Percentiles rank a stretch among this genome's conserved stretches.
phyloP scores from a whole-genome alignment of 352 stramenopile genomes.

The Phytophthora syringae region DNA sequence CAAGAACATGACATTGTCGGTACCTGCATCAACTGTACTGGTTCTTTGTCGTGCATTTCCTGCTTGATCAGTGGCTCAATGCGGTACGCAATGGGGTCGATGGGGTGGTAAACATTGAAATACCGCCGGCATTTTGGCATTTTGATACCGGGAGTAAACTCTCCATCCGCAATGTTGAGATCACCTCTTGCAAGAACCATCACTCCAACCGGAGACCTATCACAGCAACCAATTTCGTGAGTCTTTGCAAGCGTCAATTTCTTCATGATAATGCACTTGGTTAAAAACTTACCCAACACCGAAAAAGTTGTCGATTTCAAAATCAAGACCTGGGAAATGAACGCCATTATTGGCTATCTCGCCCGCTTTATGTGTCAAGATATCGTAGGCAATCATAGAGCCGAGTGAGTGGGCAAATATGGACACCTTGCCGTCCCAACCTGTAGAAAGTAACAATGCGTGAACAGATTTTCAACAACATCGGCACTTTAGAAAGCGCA shows the following conservation, averaged over 20 bases:
- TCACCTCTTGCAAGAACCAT: conserved; percentile 87
- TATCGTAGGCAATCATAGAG: conserved; percentile 93
- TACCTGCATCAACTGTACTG: conserved; percentile 83
- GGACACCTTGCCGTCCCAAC: conserved; percentile 89
- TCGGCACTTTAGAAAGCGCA: conserved; percentile 8
- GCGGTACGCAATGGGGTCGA: conserved; percentile 92
- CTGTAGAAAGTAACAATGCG: conserved; percentile 24
- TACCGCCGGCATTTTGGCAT: conserved; percentile 83
- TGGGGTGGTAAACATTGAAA: conserved; percentile 93
- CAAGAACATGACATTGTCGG: background rate
- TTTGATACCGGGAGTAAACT: conserved; percentile 82
- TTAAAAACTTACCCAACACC: conserved; percentile 61
- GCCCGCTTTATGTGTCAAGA: conserved; percentile 82
- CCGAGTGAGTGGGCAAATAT: conserved; percentile 92
- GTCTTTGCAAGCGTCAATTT: background rate
- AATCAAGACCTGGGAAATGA: conserved; percentile 79
- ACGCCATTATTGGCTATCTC: conserved; percentile 72
- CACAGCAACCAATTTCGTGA: conserved; percentile 10
- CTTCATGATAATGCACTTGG: background rate
- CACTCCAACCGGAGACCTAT: conserved; percentile 79
- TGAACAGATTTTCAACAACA: background rate
- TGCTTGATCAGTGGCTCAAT: conserved; percentile 90
- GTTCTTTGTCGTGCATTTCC: conserved; percentile 89
- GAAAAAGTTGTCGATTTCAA: conserved; percentile 90
- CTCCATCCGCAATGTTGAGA: conserved; percentile 73